Conservation (phyloP, 345 rosid genomes). For the Gossypium mustelinum region DNA sequence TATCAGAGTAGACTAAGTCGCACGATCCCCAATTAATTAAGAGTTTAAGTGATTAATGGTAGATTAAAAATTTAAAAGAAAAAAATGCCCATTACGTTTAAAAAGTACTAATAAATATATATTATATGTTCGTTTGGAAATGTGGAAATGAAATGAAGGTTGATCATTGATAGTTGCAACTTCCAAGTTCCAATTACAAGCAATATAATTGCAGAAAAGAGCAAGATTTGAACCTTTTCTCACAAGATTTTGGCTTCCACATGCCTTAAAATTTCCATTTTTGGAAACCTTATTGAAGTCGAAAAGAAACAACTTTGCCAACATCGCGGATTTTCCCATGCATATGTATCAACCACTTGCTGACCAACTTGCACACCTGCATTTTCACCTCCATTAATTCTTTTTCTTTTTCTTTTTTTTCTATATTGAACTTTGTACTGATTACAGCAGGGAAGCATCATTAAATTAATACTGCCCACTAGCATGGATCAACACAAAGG, state of each 20-base stretch:
- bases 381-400: not conserved
- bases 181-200: too few species aligned
- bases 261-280: not conserved
- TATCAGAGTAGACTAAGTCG: too few species aligned
- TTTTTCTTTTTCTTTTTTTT: not conserved
- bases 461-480: not conserved
- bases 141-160: too few species aligned
- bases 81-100: too few species aligned
- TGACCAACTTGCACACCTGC: not conserved
- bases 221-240: not conserved
- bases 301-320: not conserved
- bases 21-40: too few species aligned
- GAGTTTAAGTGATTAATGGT: too few species aligned
- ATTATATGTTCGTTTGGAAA: too few species aligned
- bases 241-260: not conserved
- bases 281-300: conserved; percentile 8
- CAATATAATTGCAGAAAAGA: not conserved
- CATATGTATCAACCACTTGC: not conserved
- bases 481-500: not conserved
- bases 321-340: conserved; percentile 4
- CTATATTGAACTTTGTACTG: not conserved
- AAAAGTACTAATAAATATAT: too few species aligned
- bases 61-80: not conserved
- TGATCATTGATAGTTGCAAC: too few species aligned
- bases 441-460: not conserved